A percentile compares a stretch with the other conserved stretches of the same genome.
Evolutionary conservation across 2,329 filamentous ascomycete genomes (phyloP).

Genomic region (Paecilomyces fulvus): DNA sequence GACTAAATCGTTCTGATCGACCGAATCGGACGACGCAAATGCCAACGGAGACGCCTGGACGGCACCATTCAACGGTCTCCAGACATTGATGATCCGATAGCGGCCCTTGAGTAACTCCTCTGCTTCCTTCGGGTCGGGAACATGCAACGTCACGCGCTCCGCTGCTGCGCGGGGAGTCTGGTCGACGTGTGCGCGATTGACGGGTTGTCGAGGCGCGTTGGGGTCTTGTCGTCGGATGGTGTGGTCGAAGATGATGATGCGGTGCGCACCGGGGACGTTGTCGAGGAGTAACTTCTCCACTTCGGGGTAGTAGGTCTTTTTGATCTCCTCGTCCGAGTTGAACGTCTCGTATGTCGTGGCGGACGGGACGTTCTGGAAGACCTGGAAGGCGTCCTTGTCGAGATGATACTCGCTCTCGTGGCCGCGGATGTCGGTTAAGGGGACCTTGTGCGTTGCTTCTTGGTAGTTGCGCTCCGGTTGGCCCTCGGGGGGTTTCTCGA

Average conservation of each 20-base stretch:
- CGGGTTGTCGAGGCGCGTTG: constrained; percentile 56
- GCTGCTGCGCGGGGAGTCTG: constrained; percentile 62
- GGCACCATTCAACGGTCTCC: constrained; percentile 58
- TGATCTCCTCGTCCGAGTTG: constrained; percentile 63
- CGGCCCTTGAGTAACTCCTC: constrained; percentile 57
- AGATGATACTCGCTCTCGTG: constrained; percentile 58
- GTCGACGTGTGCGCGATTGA: constrained; percentile 70
- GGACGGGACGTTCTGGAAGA: constrained; percentile 51
- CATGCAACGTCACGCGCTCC: constrained; percentile 59
- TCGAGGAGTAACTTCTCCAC: constrained; percentile 63
- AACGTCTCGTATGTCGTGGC: constrained; percentile 46
- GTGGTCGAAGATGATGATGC: constrained; percentile 75
- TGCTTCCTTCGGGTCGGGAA: constrained; percentile 54
- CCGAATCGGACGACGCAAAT: constrained; percentile 48
- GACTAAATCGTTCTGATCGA: constrained; percentile 56
- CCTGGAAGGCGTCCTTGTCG: constrained; percentile 66
- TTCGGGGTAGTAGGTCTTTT: constrained; percentile 72
- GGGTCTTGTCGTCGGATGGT: constrained; percentile 65
- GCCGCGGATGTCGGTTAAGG: constrained; percentile 65
- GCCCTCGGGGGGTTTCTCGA: constrained; percentile 55
- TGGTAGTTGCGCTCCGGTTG: constrained; percentile 58
- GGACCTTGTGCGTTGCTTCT: constrained; percentile 42
- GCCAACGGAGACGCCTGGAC: constrained; percentile 51
- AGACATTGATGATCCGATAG: constrained; percentile 81
- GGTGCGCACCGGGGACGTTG: constrained; percentile 56